These are phyloP conservation scores for Coemansia sp. DNA, from an alignment of 192 early-diverging fungal species.

Conservation along the genomic window DNA sequence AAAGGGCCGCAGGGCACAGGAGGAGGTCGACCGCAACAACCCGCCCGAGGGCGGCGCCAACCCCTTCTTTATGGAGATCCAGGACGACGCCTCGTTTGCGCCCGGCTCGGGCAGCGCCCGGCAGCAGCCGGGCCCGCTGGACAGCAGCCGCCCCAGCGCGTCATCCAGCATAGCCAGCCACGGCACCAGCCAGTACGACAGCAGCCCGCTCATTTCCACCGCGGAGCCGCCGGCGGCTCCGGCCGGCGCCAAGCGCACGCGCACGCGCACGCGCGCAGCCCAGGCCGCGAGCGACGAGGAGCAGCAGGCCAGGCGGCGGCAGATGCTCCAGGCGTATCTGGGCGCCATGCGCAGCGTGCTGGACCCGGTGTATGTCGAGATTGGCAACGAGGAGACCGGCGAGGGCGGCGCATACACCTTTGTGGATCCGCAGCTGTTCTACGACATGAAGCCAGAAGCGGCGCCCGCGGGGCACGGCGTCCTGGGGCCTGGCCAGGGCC, in stretches of 20 bases:
- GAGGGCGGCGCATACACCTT: conserved; percentile 64
- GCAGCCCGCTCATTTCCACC: conserved; percentile 44
- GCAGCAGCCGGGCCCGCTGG: no score
- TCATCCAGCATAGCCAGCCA: conserved; percentile 30
- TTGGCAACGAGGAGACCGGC: conserved; percentile 56
- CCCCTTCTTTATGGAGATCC: conserved; percentile 43
- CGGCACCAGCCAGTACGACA: conserved; percentile 47
- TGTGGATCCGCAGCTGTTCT: conserved; percentile 76
- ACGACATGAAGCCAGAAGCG: conserved; percentile 63
- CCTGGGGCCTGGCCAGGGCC: conserved; percentile 7
- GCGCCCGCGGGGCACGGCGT: conserved; percentile 24
- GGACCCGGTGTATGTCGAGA: conserved; percentile 62
- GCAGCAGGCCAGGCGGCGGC: conserved; percentile 25
- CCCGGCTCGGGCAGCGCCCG: no score
- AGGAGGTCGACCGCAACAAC: conserved; percentile 57
- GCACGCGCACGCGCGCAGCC: conserved; percentile 2
- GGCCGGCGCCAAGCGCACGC: no score
- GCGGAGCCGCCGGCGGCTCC: conserved; percentile 10
- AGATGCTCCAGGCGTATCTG: conserved; percentile 58
- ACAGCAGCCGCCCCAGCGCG: conserved; percentile 24
- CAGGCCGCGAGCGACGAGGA: conserved; percentile 34
- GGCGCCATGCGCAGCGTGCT: conserved; percentile 63
- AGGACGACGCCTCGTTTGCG: conserved; percentile 19
- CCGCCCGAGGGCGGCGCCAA: conserved; percentile 43
- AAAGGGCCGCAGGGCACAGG: conserved; percentile 51